These are phyloP conservation scores for Scortechinia acanthostroma DNA, from an alignment of 2,329 filamentous ascomycete genomes.

Conservation along the genomic window DNA sequence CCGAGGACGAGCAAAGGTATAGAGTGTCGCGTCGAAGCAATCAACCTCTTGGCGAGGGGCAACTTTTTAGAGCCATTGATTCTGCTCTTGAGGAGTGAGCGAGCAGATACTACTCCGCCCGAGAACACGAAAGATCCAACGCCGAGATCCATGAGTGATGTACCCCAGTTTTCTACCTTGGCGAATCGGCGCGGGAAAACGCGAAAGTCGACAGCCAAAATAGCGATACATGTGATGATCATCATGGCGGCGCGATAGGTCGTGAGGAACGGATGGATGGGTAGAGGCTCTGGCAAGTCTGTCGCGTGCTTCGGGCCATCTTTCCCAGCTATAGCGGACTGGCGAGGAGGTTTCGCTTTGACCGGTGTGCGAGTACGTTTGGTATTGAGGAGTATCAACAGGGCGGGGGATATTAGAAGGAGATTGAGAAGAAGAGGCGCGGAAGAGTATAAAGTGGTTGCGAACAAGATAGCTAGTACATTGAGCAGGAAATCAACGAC, in stretches of 20 bases:
- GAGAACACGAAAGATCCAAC: constrained; percentile 68
- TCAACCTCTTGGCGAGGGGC: constrained; percentile 6
- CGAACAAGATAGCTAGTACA: constrained; percentile 51
- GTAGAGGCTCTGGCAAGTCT: constrained; percentile 30
- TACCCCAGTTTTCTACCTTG: constrained; percentile 67
- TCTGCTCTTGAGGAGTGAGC: constrained; percentile 41
- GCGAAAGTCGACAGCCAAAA: constrained; percentile 63
- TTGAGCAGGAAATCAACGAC: constrained; percentile 59
- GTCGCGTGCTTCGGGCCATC: neutral
- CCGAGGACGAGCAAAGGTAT: constrained; percentile 53
- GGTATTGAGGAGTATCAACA: constrained; percentile 25
- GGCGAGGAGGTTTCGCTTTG: neutral
- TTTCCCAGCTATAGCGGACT: neutral
- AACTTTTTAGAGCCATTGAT: constrained; percentile 12
- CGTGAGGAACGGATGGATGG: constrained; percentile 60
- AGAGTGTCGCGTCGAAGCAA: constrained; percentile 36
- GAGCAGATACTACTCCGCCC: constrained; percentile 54
- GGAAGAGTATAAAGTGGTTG: constrained; percentile 55
- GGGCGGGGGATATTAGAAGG: constrained; percentile 43
- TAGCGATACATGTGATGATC: constrained; percentile 58
- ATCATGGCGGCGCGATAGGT: constrained; percentile 63
- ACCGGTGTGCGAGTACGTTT: neutral
- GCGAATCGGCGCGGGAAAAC: constrained; percentile 62
- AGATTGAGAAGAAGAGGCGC: constrained; percentile 50
- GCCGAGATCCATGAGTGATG: constrained; percentile 64